Evolutionary conservation across 148 eudicot genomes (phyloP).

Genomic region (Gaultheria prostrata): DNA sequence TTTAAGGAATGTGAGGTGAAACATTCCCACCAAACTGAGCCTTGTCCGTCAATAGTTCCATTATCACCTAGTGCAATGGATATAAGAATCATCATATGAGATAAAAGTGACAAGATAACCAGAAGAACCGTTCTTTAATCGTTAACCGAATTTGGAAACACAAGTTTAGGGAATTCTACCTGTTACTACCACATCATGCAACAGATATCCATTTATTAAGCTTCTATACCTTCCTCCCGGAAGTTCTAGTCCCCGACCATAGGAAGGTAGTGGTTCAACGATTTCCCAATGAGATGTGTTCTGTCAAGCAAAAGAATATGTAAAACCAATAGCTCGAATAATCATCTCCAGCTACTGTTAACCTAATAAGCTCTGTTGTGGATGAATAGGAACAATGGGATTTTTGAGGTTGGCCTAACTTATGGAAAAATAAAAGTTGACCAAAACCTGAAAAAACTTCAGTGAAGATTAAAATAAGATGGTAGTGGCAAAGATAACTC

Average conservation of each 20-base stretch:
- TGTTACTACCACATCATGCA: constrained; percentile 53
- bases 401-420: not conserved
- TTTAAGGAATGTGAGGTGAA: constrained; percentile 33
- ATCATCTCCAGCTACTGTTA: not conserved
- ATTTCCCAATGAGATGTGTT: constrained; percentile 40
- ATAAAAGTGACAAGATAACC: not conserved
- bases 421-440: not conserved
- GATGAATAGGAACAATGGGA: not conserved
- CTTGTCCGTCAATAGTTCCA: constrained; percentile 56
- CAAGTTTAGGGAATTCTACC: constrained; percentile 22
- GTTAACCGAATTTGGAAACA: not conserved
- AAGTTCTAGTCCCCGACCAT: constrained; percentile 47
- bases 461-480: not conserved
- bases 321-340: not conserved
- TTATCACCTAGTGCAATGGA: constrained; percentile 39
- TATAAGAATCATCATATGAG: not conserved
- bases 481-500: not conserved
- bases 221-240: constrained; percentile 44
- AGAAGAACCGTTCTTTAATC: not conserved
- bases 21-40: constrained; percentile 58
- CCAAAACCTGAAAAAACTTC: not conserved
- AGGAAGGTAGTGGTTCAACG: constrained; percentile 49
- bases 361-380: not conserved
- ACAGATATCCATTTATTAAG: constrained; percentile 46
- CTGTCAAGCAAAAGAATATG: not conserved